phyloP scores from a whole-genome alignment of 768 basidiomycete species.

The Pleurotus tuoliensis region DNA sequence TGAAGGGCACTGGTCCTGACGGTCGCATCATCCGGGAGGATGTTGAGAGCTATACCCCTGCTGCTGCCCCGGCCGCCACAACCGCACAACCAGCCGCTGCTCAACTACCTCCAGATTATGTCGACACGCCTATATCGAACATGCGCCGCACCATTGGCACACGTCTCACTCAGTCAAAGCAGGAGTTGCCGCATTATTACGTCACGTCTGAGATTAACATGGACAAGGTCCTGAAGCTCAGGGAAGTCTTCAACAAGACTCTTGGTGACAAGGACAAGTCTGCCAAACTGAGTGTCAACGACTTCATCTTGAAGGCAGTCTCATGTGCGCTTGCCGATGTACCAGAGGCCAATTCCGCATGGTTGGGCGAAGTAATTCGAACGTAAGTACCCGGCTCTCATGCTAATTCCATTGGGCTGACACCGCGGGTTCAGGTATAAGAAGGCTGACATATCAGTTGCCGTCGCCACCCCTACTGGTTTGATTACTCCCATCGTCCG shows the following conservation, averaged over 20 bases:
- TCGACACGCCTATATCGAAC: constrained; percentile 85
- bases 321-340: constrained; percentile 90
- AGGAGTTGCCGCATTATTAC: constrained; percentile 96
- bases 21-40: constrained; percentile 95
- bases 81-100: constrained; percentile 46
- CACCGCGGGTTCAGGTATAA: constrained; percentile 60
- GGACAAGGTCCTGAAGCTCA: constrained; percentile 92
- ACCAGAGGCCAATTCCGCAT: constrained; percentile 96
- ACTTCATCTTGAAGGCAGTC: constrained; percentile 95
- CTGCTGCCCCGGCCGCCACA: constrained; percentile 36
- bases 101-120: constrained; percentile 60
- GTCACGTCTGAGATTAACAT: constrained; percentile 93
- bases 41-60: constrained; percentile 82
- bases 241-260: constrained; percentile 93
- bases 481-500: constrained; percentile 97
- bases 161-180: constrained; percentile 90
- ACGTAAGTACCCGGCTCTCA: constrained; percentile 55
- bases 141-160: constrained; percentile 94
- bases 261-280: constrained; percentile 83
- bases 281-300: constrained; percentile 94
- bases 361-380: constrained; percentile 94
- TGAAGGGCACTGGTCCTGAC: constrained; percentile 92
- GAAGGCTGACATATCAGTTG: constrained; percentile 95
- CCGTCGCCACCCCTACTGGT: constrained; percentile 93
- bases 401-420: too few relatives aligned